Conservation (phyloP, 257 asterid species). For the Craterostigma plantagineum region DNA sequence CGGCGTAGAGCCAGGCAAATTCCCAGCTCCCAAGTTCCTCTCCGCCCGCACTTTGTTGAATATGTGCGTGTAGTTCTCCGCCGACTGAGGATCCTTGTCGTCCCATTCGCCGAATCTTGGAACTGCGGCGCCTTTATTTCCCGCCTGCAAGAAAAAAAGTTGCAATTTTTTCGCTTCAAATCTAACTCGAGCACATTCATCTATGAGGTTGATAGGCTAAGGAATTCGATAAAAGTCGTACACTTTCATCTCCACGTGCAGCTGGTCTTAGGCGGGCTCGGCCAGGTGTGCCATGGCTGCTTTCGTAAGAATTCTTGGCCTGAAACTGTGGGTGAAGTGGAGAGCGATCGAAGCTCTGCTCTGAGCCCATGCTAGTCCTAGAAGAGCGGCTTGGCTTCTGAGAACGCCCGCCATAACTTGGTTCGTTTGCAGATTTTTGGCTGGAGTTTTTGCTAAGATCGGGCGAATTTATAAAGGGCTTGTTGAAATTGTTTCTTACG, state of each 20-base stretch:
- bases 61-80: constrained; percentile 59
- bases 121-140: constrained; percentile 63
- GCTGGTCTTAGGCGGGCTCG: constrained; percentile 28
- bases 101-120: constrained; percentile 91
- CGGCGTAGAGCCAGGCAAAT: constrained; percentile 22
- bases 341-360: constrained; percentile 45
- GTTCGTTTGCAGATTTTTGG: constrained; percentile 18
- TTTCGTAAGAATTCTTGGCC: constrained; percentile 35
- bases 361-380: constrained; percentile 40
- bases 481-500: constrained; percentile 29
- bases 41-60: constrained; percentile 50
- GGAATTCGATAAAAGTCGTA: constrained; percentile 12
- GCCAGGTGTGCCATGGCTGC: constrained; percentile 30
- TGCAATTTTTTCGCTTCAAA: background rate
- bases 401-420: constrained; percentile 27
- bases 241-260: constrained; percentile 46
- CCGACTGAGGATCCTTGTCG: constrained; percentile 49
- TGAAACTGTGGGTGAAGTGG: constrained; percentile 52
- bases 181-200: background rate
- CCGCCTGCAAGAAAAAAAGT: constrained; percentile 20
- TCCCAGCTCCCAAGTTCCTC: constrained; percentile 25
- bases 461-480: constrained; percentile 27
- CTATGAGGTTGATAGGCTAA: no score
- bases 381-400: constrained; percentile 22
- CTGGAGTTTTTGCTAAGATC: constrained; percentile 18